These are phyloP conservation scores for Leptodontidium sp. DNA, from an alignment of 2,329 filamentous ascomycete species.

Conservation along the genomic window DNA sequence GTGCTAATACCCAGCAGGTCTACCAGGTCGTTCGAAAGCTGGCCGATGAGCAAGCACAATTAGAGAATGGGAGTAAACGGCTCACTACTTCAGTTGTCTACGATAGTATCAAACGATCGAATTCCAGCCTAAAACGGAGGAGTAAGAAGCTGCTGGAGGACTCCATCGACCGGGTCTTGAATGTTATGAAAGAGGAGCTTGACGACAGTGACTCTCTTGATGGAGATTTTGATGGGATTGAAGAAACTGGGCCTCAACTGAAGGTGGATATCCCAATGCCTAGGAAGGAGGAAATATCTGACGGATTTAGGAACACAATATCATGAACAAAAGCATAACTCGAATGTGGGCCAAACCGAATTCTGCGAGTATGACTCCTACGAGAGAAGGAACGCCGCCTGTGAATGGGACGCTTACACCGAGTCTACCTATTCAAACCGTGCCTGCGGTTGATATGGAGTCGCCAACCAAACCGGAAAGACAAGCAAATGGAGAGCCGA, in stretches of 20 bases:
- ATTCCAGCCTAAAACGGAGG: conserved; percentile 83
- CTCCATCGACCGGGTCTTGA: conserved; percentile 82
- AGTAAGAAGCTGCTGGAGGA: conserved; percentile 86
- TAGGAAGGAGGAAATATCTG: conserved; percentile 26
- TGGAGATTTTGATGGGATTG: conserved; percentile 59
- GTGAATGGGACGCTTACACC: conserved; percentile 31
- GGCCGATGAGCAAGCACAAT: conserved; percentile 68
- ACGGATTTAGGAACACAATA: conserved; percentile 59
- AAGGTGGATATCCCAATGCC: conserved; percentile 38
- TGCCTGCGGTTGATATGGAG: conserved; percentile 38
- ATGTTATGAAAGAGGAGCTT: conserved; percentile 66
- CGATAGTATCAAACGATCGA: conserved; percentile 82
- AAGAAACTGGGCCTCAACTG: conserved; percentile 44
- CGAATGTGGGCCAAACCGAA: conserved; percentile 60
- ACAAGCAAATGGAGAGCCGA: conserved; percentile 71
- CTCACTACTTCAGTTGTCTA: conserved; percentile 73
- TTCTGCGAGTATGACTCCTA: conserved; percentile 36
- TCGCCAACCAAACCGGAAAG: conserved; percentile 54
- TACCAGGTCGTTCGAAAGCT: conserved; percentile 83
- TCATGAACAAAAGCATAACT: conserved; percentile 72
- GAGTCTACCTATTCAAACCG: conserved; percentile 36
- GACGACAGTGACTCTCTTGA: conserved; percentile 58
- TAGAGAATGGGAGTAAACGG: conserved; percentile 55
- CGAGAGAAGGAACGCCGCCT: conserved; percentile 35
- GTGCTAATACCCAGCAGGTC: conserved; percentile 55